A percentile compares a stretch with the other conserved stretches of the same genome.
Evolutionary conservation across 306 rosid species (phyloP).

Genomic region (Ziziphus jujuba): DNA sequence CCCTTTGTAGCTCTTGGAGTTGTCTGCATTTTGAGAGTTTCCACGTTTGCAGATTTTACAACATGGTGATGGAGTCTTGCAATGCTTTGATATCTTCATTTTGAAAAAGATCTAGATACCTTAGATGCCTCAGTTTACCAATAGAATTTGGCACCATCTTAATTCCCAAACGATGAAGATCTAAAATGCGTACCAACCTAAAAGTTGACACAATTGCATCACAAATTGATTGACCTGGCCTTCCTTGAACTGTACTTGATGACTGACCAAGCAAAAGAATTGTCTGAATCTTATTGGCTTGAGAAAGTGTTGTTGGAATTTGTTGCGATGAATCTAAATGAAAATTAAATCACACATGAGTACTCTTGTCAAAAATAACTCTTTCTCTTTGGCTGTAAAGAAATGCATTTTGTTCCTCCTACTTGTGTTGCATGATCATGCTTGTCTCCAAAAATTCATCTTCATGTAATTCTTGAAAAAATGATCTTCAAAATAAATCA

Average conservation of each 20-base stretch:
- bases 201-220: too few species aligned
- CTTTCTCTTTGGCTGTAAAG: background rate
- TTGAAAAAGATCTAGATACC: too few species aligned
- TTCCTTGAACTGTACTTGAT: background rate
- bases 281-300: background rate
- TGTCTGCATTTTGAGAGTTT: too few species aligned
- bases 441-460: background rate
- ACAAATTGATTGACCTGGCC: background rate
- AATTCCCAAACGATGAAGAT: too few species aligned
- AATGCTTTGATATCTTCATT: too few species aligned
- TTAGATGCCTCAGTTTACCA: too few species aligned
- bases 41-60: too few species aligned
- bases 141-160: too few species aligned
- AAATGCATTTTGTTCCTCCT: background rate
- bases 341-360: background rate
- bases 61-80: too few species aligned
- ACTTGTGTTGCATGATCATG: slow-evolving; percentile 33
- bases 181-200: too few species aligned
- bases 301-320: too few species aligned
- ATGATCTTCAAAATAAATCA: slow-evolving; percentile 26
- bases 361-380: background rate
- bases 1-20: too few species aligned
- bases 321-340: background rate
- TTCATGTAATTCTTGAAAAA: slow-evolving; percentile 22
- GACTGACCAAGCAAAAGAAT: background rate